Conservation (phyloP, 805 yeast genomes). For the Cyberlindnera meyerae region DNA sequence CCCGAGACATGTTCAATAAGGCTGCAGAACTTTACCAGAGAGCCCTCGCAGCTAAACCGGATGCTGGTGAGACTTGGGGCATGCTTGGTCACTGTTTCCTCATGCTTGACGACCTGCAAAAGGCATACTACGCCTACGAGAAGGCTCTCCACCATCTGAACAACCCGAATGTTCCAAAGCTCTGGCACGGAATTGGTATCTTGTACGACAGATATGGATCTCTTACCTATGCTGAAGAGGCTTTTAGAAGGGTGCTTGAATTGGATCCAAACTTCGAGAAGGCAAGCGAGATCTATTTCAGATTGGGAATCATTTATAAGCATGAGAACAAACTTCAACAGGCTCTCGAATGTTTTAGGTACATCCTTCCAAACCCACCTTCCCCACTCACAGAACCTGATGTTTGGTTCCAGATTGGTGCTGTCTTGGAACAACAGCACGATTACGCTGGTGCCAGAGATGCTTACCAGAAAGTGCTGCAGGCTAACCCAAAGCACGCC, state of each 20-base stretch:
- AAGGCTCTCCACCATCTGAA: conserved; percentile 88
- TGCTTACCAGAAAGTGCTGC: conserved; percentile 89
- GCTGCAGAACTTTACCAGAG: conserved; percentile 93
- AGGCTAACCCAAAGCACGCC: conserved; percentile 89
- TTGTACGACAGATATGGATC: conserved; percentile 95
- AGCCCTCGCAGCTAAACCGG: conserved; percentile 75
- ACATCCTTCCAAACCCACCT: conserved; percentile 87
- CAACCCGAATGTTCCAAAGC: conserved; percentile 91
- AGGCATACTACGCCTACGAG: conserved; percentile 95
- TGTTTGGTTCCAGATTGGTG: conserved; percentile 98
- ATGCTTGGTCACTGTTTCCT: conserved; percentile 92
- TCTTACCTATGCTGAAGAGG: conserved; percentile 96
- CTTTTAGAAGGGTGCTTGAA: conserved; percentile 91
- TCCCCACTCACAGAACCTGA: conserved; percentile 94
- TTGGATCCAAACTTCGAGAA: conserved; percentile 95
- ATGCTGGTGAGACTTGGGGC: conserved; percentile 97
- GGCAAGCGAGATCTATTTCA: conserved; percentile 92
- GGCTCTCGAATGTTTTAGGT: conserved; percentile 92
- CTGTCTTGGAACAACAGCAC: conserved; percentile 88
- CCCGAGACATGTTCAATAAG: conserved; percentile 84
- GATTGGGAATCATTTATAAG: conserved; percentile 94
- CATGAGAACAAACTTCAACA: conserved; percentile 84
- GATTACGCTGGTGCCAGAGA: conserved; percentile 90
- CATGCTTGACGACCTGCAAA: conserved; percentile 92
- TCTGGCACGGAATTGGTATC: conserved; percentile 99